Evolutionary conservation across 2,329 filamentous ascomycete genomes (phyloP), one percentile per base, ranked within the genome.

Genomic region (Fusarium sp.): DNA sequence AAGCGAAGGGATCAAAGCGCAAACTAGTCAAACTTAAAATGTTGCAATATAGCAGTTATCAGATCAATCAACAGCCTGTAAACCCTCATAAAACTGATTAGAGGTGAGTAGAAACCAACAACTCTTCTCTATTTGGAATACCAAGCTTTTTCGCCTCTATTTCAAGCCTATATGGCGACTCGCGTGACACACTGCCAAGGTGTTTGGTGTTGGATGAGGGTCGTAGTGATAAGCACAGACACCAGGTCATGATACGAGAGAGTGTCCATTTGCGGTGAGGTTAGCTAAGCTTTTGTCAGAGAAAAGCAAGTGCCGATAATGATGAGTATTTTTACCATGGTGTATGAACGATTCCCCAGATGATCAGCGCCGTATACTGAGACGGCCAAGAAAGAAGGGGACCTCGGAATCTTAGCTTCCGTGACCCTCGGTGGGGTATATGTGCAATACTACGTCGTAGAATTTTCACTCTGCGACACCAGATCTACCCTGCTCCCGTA

Each of bases 401-500:
- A 44, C 37, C 26, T 10, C 49, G 49, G 49, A 43, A 16, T 8
- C 15, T 2, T 26, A 18, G 16, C 16, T 53, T 44, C 49, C 49
- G 49, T 20, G 20, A 26, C 37, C 49, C 43, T 35, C 28, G 8
- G 49, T 53, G 49, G 38, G 49, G 37, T 44, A 29, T 53, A 15
- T 31, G 18, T 15, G 35, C 37, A 15, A 53, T 53, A 29, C 49
- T 5, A 44, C 49, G 49, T 31, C 49, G 37, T 44, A 44, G 49
- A 53, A 43, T 53, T 44, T 53, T 1, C 3, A 39, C 38, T 26
- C 53, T 56, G 53, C 24, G 24, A 56, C 53, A 24, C 43, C 24
- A 50, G 53, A 56, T 56, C 53, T 56, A 21, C 33, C 24, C 48
- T 52, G 43, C 31, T 56, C 53, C 53, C 53, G 53, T 29, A 56